Evolutionary conservation across 2,329 filamentous ascomycete genomes (phyloP), one percentile per base, ranked within the genome.

Genomic region (Penicillium hordei): DNA sequence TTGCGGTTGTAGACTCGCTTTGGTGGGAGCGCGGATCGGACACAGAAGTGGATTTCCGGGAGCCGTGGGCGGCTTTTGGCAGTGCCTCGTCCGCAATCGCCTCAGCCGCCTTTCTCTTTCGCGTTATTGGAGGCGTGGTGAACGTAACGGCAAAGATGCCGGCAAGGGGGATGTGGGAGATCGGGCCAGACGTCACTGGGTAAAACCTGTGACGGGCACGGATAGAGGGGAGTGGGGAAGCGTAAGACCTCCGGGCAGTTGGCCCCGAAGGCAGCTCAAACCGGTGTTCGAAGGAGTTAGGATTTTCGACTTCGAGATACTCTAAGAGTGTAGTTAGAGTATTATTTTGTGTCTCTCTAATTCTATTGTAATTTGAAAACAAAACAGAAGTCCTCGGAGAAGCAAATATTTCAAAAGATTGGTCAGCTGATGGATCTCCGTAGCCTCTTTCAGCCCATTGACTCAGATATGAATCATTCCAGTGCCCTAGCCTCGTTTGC

Each of bases 51-150:
- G 68, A 62, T 70, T 63, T 64, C 57, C 55, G 62, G 60, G 56
- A 56, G 61, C 61, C 57, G 61, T 64, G 52, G 66, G 70, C 67
- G 68, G 69, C 63, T 66, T 65, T 60, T 62, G 62, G 55, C 53
- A 55, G 59, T 60, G 62, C 61, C 56, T 63, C 57, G 61, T 63
- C 58, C 58, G 68, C 61, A 63, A 69, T 70, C 67, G 71, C 77
- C 74, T 81, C 79, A 72, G 74, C 74, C 72, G 80, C 81, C 76
- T 82, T 83, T 71, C 81, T 76, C 72, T 83, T 83, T 67, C 75
- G 81, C 57, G 75, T 75, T 71, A 72, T 74, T 68, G 81, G 78
- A 79, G 80, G 78, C 82, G 82, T 83, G 73, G 75, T 83, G 81
- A 72, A 73, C 39, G 52, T 49, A 44, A 48, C 60, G 65, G 62